Conservation (phyloP, 2,329 filamentous ascomycete genomes). For the Sporothrix variecibatus region DNA sequence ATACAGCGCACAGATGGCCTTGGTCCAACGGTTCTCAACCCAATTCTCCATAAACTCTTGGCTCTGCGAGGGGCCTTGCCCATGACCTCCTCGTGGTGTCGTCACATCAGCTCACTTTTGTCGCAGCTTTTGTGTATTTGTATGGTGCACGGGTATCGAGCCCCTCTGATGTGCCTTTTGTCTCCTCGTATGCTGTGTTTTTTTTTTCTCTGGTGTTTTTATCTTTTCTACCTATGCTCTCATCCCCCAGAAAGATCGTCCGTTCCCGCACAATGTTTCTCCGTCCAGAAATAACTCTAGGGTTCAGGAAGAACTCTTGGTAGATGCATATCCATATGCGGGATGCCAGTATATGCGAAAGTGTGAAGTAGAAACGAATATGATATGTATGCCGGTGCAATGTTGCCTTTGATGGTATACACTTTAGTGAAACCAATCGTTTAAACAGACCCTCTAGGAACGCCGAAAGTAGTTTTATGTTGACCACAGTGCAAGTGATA, state of each 20-base stretch:
- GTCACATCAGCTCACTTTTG: constrained; percentile 11
- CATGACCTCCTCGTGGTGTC: background rate
- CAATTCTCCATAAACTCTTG: background rate
- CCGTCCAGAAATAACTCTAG: background rate
- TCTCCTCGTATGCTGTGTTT: background rate
- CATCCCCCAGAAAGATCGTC: constrained; percentile 23
- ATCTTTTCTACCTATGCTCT: background rate
- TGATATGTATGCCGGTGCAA: background rate
- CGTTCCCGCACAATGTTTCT: constrained; percentile 12
- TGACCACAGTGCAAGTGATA: no score
- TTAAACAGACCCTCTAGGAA: background rate
- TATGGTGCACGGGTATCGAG: background rate
- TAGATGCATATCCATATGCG: background rate
- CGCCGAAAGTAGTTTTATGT: no score
- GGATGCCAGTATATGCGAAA: background rate
- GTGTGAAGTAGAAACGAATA: background rate
- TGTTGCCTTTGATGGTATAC: background rate
- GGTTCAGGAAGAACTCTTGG: background rate
- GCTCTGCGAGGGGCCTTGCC: background rate
- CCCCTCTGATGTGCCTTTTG: background rate
- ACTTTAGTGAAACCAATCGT: background rate
- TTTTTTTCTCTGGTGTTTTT: background rate
- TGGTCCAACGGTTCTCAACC: background rate
- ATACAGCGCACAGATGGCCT: background rate
- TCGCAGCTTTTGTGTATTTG: background rate